These are phyloP conservation scores for Heterobasidion occidentale DNA, from an alignment of 1,284 basidiomycete genomes.

Conservation along the genomic window DNA sequence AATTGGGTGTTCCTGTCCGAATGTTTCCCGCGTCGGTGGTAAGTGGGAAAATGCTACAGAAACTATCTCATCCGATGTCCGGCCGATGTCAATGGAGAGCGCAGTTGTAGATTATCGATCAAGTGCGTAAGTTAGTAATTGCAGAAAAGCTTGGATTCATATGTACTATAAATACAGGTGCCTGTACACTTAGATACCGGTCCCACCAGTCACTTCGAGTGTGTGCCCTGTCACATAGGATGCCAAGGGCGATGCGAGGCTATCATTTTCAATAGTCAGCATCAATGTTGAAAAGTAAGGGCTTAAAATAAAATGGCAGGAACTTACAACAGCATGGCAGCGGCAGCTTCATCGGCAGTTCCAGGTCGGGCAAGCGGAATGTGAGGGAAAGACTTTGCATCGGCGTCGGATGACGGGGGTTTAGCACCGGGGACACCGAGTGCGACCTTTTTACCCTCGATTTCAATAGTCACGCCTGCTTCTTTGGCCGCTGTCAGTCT, in stretches of 20 bases:
- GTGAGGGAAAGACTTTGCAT: slow-evolving; percentile 33
- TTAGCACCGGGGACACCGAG: slow-evolving; percentile 66
- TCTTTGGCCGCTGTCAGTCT: slow-evolving; percentile 53
- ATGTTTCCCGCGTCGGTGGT: too few species aligned
- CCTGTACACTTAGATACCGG: slow-evolving; percentile 6
- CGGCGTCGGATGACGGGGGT: slow-evolving; percentile 24
- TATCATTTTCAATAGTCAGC: slow-evolving; percentile 18
- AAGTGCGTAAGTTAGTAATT: too few species aligned
- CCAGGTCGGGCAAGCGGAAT: slow-evolving; percentile 78
- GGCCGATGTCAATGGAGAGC: too few species aligned
- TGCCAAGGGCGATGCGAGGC: slow-evolving; percentile 69
- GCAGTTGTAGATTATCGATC: too few species aligned
- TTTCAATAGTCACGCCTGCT: slow-evolving; percentile 66
- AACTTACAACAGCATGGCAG: slow-evolving; percentile 63
- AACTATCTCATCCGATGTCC: too few species aligned
- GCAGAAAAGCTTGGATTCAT: too few species aligned
- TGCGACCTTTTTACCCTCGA: slow-evolving; percentile 78
- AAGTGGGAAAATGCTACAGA: too few species aligned
- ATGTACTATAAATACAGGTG: too few species aligned
- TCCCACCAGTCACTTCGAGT: slow-evolving; percentile 72
- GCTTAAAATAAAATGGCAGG: background rate
- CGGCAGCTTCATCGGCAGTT: slow-evolving; percentile 71
- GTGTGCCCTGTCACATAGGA: slow-evolving; percentile 80
- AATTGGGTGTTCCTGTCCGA: too few species aligned
- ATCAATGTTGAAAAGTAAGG: background rate